Evolutionary conservation across 2,329 filamentous ascomycete species (phyloP), one percentile per base, ranked within the genome.

Genomic region (Fusarium verticillioides): DNA sequence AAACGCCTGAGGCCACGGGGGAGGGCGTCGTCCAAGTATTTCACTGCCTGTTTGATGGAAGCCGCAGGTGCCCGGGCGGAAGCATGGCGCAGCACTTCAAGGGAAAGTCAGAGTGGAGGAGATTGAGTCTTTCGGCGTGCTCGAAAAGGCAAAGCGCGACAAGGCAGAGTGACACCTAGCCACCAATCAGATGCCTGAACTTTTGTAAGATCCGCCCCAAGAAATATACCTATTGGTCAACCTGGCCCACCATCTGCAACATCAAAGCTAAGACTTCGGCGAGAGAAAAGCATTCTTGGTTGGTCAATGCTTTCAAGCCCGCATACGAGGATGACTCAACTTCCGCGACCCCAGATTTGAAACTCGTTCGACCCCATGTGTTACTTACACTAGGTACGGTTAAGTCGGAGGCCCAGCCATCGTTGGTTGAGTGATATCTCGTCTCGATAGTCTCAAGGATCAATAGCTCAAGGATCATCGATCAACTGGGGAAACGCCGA

Each of bases 41-140:
- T 82, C 80, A 82, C 72, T 77, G 70, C 43, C 69, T 57, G 70
- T 59, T 64, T 76, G 76, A 19, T 50, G 47, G 47, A 78, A 77
- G 69, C 70, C 64, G 63, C 70, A 69, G 60, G 56, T 66, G 64
- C 44, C 60, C 63, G 63, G 66, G 42, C 60, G 66, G 57, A 70
- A 69, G 32, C 75, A 79, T 75, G 79, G 78, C 81, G 77, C 78
- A 80, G 80, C 78, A 40, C 34, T 40, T 21, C 23, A 18, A 37
- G 34, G 50, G 34, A 54, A 75, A 54, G 74, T 75, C 70, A 61
- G 71, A 72, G 73, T 60, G 58, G 70, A 72, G 73, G 63, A 77
- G 74, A 77, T 79, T 81, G 82, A 83, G 80, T 83, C 82, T 78
- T 84, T 84, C 83, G 83, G 83, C 83, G 83, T 84, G 83, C 82